Evolutionary conservation across 1,284 basidiomycete genomes (phyloP).

Genomic region (Heterobasidion irregulare): DNA sequence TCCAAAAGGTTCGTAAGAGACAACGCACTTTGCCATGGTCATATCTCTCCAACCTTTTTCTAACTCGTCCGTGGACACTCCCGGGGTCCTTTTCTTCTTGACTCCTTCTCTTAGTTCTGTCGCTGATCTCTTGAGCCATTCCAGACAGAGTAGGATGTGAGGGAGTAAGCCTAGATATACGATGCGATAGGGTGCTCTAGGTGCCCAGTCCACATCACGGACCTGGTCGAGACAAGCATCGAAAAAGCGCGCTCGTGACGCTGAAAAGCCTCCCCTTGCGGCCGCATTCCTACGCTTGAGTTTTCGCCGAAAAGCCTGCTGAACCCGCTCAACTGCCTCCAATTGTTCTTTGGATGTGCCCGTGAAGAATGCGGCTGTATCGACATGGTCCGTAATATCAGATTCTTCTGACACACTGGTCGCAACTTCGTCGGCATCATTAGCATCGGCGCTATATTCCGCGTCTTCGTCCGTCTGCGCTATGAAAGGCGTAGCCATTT

Average conservation of each 20-base stretch:
- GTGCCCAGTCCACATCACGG: conserved; percentile 23
- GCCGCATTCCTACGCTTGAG: not conserved
- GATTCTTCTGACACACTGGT: too few relatives aligned
- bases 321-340: not conserved
- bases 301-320: not conserved
- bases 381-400: too few relatives aligned
- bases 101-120: conserved; percentile 23
- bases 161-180: conserved; percentile 44
- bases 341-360: not conserved
- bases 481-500: too few relatives aligned
- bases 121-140: conserved; percentile 22
- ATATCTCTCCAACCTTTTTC: not conserved
- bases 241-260: conserved; percentile 22
- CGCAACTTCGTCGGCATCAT: too few relatives aligned
- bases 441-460: too few relatives aligned
- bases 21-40: not conserved
- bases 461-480: too few relatives aligned
- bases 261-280: conserved; percentile 8
- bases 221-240: conserved; percentile 23
- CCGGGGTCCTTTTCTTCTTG: conserved; percentile 15
- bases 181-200: conserved; percentile 24
- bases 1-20: not conserved
- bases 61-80: not conserved
- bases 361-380: too few relatives aligned
- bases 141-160: conserved; percentile 36